Conservation (phyloP, 164 flowering plant genomes). For the Nymphaea thermarum region DNA sequence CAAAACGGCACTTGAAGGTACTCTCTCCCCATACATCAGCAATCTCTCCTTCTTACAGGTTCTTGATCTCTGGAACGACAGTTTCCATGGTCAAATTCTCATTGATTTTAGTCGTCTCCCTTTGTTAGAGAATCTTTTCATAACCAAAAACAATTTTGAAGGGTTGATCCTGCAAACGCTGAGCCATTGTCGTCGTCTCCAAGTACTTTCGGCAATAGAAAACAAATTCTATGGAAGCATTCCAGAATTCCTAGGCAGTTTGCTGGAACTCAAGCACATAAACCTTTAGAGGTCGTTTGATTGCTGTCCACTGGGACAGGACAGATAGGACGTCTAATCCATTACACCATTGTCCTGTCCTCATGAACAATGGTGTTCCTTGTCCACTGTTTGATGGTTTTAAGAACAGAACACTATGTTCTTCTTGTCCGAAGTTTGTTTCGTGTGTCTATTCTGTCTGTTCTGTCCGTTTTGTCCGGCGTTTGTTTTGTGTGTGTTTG, state of each 20-base stretch:
- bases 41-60: slow-evolving; percentile 21
- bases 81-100: slow-evolving; percentile 19
- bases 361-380: no score
- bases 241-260: background rate
- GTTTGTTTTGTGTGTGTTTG: no score
- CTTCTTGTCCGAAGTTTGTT: no score
- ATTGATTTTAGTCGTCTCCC: slow-evolving; percentile 11
- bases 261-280: background rate
- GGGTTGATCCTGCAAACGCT: background rate
- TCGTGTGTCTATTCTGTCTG: no score
- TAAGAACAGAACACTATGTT: no score
- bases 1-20: slow-evolving; percentile 10
- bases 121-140: slow-evolving; percentile 24
- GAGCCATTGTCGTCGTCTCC: background rate
- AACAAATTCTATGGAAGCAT: background rate
- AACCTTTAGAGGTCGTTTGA: no score
- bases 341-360: no score
- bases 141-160: slow-evolving; percentile 60
- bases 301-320: no score
- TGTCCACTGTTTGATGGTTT: no score
- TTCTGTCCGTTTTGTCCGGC: no score
- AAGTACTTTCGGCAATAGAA: background rate
- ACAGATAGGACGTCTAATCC: no score
- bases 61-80: slow-evolving; percentile 11
- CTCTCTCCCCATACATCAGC: slow-evolving; percentile 16